Conservation (phyloP, 2,329 filamentous ascomycete species). For the Ophioceras dolichostomum region DNA sequence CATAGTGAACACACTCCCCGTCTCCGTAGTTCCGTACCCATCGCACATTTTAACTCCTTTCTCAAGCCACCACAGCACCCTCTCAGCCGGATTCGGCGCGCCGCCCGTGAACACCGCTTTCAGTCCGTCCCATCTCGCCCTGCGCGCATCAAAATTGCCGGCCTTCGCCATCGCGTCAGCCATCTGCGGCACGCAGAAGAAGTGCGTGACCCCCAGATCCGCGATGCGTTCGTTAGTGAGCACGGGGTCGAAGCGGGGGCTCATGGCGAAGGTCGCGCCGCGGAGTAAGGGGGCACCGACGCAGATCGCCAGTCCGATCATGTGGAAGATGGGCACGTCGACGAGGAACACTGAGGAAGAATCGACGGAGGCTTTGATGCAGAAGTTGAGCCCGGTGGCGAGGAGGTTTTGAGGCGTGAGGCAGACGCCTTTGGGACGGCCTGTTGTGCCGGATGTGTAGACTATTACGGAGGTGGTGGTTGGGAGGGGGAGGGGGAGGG, state of each 20-base stretch:
- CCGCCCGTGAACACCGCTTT: slow-evolving; percentile 5
- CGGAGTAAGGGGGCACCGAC: slow-evolving; percentile 2
- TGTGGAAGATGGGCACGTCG: slow-evolving; percentile 6
- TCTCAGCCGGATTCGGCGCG: slow-evolving; percentile 3
- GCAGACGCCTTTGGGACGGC: slow-evolving; percentile 4
- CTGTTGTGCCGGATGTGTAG: slow-evolving; percentile 5
- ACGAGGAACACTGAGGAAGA: slow-evolving; percentile 1
- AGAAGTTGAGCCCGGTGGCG: slow-evolving; percentile 3
- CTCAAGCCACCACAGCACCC: slow-evolving; percentile 4
- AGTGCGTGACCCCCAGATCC: slow-evolving; percentile 3
- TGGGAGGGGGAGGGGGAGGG: no score
- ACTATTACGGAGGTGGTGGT: slow-evolving; percentile 2
- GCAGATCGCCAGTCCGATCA: slow-evolving; percentile 4
- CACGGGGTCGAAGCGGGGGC: slow-evolving; percentile 4
- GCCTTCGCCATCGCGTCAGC: slow-evolving; percentile 2
- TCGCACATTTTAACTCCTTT: slow-evolving; percentile 5
- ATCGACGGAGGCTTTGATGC: not conserved
- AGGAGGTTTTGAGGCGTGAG: slow-evolving; percentile 2
- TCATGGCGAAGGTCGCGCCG: slow-evolving; percentile 4
- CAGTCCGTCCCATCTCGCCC: not conserved
- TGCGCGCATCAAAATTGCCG: slow-evolving; percentile 1
- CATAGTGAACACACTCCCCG: slow-evolving; percentile 3
- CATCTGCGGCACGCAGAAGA: slow-evolving; percentile 7
- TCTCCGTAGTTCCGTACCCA: slow-evolving; percentile 8
- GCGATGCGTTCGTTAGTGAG: slow-evolving; percentile 3